These are phyloP conservation scores for Ceratocystis diversiconidia DNA, from an alignment of 2,329 filamentous ascomycete species.

Conservation along the genomic window DNA sequence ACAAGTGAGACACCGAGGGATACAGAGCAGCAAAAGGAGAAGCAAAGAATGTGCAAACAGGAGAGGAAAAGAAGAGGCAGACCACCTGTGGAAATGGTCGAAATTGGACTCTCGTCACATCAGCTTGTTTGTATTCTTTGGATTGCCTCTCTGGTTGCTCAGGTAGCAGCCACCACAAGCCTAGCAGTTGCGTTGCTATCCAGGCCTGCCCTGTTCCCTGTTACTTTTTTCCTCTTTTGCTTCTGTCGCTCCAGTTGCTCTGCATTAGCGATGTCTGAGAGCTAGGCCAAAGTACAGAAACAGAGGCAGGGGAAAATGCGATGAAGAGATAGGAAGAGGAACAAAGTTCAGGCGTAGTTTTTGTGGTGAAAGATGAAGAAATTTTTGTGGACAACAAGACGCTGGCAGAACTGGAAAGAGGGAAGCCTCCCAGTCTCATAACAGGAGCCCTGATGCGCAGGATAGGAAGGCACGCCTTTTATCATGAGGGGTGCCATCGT, in stretches of 20 bases:
- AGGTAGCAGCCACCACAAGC: conserved; percentile 6
- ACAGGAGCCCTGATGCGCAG: background rate
- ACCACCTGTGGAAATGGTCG: background rate
- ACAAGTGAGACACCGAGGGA: conserved; percentile 3
- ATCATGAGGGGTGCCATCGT: background rate
- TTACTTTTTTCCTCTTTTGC: background rate
- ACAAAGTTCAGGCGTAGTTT: background rate
- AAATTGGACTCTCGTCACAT: conserved; percentile 1
- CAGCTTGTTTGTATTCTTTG: background rate
- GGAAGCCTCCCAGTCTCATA: background rate
- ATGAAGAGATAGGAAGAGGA: conserved; percentile 5
- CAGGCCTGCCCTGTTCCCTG: background rate
- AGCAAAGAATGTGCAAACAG: background rate
- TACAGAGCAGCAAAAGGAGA: background rate
- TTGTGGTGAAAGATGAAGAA: background rate
- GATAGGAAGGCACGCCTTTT: background rate
- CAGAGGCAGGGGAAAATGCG: background rate
- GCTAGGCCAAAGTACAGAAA: background rate
- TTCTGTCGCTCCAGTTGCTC: too few species aligned
- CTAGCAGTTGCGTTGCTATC: background rate
- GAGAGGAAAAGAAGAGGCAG: background rate
- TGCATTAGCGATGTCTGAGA: too few species aligned
- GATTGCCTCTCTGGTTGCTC: conserved; percentile 1
- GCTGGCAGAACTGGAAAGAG: background rate
- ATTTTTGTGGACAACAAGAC: background rate